Evolutionary conservation across 306 rosid species (phyloP), one percentile per base, ranked within the genome.

Genomic region (Vigna nakashimae): DNA sequence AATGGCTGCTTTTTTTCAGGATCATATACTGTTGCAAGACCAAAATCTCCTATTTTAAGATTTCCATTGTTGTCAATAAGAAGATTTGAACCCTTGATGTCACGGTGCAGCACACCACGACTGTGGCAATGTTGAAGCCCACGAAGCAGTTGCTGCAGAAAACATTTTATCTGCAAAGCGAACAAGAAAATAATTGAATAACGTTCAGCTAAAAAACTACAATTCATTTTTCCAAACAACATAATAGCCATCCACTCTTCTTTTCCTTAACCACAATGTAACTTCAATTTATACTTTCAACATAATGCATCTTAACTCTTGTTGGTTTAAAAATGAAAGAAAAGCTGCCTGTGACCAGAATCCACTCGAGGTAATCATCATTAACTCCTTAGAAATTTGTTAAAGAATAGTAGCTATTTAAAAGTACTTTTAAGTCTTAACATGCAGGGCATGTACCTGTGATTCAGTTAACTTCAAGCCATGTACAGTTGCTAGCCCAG

Each of bases 61-160:
- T 84, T 86, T 79, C 99, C 99, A 22, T 89, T 72, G 53, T 70
- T 65, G 87, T 89, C 93, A 58, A 92, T 69, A 18, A 95, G 74
- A 78, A 95, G 93, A 87, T 95, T 92, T 62, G 98, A 89, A 77
- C 98, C 97, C 88, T 95, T 95, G 80, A 95, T 92, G 83, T 95
- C 98, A 14, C 97, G 93, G 77, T 95, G 99, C 64, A 92, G 74
- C 81, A 95, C 86, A 17, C 99, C 93, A 2, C 78, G 90, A 78
- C 87, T 82, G 75, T 95, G 99, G 70, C 99, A 95, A 58, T 95
- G 96, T 65, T 92, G 96, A 49, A 95, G 97, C 43, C 99, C 99
- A 46, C 84, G 26, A 42, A 92, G 78, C 74, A 95, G 45, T 85
- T 95, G 98, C 52, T 89, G 90, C 87, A 88, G 87, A 36, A 76